These are phyloP conservation scores for Malassezia arunalokei DNA, from an alignment of 1,284 basidiomycete genomes.

Conservation along the genomic window DNA sequence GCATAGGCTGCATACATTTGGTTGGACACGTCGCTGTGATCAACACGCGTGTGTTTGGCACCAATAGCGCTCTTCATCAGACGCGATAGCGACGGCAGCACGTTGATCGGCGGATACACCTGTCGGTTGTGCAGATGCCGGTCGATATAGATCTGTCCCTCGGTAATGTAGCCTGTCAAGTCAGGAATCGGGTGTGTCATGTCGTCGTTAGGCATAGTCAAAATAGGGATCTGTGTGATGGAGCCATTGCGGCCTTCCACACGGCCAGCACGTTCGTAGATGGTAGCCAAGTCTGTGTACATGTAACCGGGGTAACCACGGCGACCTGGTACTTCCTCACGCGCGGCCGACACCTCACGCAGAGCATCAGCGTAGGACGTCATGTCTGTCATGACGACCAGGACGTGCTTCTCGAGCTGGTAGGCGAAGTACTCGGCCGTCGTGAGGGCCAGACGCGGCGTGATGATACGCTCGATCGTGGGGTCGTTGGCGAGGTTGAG, in stretches of 20 bases:
- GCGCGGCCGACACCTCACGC: slow-evolving; percentile 85
- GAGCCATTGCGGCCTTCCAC: slow-evolving; percentile 95
- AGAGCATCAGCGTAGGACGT: slow-evolving; percentile 93
- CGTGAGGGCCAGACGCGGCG: slow-evolving; percentile 90
- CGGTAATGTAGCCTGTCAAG: slow-evolving; percentile 92
- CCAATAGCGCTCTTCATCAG: slow-evolving; percentile 99
- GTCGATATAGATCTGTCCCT: slow-evolving; percentile 98
- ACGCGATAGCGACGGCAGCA: slow-evolving; percentile 92
- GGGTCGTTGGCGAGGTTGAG: slow-evolving; percentile 91
- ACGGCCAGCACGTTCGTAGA: slow-evolving; percentile 98
- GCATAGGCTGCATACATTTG: slow-evolving; percentile 45
- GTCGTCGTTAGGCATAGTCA: slow-evolving; percentile 99
- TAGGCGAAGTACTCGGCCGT: slow-evolving; percentile 99
- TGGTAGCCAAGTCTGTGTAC: slow-evolving; percentile 59
- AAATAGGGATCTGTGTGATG: slow-evolving; percentile 98
- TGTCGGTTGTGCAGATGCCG: slow-evolving; percentile 76
- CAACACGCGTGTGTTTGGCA: slow-evolving; percentile 89
- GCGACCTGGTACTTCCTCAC: slow-evolving; percentile 97
- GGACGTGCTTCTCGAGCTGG: slow-evolving; percentile 97
- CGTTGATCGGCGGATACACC: slow-evolving; percentile 99
- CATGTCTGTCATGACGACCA: slow-evolving; percentile 99
- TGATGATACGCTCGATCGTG: slow-evolving; percentile 99
- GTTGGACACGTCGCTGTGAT: slow-evolving; percentile 88
- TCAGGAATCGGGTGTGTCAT: slow-evolving; percentile 99
- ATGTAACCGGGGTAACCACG: slow-evolving; percentile 98